A percentile compares a stretch with the other conserved stretches of the same genome.
Evolutionary conservation across 2,329 filamentous ascomycete species (phyloP).

Genomic region (Hypoxylon sp.): DNA sequence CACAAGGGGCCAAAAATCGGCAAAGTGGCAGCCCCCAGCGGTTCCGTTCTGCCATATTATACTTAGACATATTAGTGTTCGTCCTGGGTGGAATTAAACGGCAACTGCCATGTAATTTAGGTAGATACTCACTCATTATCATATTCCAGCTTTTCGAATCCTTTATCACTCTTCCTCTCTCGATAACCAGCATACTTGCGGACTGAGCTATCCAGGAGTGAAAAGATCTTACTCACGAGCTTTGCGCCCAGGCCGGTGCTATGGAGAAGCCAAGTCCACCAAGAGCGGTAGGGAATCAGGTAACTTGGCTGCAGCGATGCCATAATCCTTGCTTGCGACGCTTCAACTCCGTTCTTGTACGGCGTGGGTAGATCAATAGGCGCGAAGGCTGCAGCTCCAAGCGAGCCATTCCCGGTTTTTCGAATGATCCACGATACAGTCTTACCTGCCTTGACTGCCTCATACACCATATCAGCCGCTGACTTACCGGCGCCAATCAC

Average conservation of each 20-base stretch:
- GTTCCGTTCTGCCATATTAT: neutral
- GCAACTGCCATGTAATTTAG: neutral
- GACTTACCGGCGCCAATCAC: conserved; percentile 55
- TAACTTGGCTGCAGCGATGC: conserved; percentile 42
- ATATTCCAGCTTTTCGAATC: conserved; percentile 45
- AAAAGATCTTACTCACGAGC: conserved; percentile 41
- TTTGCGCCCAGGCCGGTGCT: conserved; percentile 37
- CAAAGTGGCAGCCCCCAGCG: neutral
- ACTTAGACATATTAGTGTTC: neutral
- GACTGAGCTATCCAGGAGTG: conserved; percentile 39
- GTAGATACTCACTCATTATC: conserved; percentile 43
- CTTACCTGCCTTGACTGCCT: conserved; percentile 51
- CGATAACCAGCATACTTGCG: conserved; percentile 45
- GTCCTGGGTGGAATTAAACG: neutral
- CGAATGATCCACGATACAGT: conserved; percentile 53
- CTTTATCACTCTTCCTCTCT: conserved; percentile 41
- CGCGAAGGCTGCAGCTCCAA: conserved; percentile 50
- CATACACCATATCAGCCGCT: conserved; percentile 55
- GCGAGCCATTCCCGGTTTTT: conserved; percentile 47
- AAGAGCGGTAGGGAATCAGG: conserved; percentile 38
- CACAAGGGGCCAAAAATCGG: neutral
- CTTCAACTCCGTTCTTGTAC: conserved; percentile 47
- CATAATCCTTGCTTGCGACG: conserved; percentile 43
- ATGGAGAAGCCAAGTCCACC: conserved; percentile 43
- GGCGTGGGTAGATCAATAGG: conserved; percentile 45